These are phyloP conservation scores for Arthrobotrys conoides DNA, from an alignment of 2,329 filamentous ascomycete genomes.

Conservation along the genomic window DNA sequence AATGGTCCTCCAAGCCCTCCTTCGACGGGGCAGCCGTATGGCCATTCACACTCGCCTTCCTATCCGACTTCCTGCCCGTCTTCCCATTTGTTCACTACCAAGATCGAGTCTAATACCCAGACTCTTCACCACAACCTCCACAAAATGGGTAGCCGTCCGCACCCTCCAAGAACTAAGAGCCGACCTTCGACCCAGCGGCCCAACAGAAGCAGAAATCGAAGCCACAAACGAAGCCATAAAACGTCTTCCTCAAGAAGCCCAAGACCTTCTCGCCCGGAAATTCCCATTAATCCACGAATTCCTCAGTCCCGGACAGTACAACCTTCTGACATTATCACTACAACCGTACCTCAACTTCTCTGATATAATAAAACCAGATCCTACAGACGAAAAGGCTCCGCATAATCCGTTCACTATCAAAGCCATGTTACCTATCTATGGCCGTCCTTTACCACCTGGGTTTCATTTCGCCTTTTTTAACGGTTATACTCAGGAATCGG, in stretches of 20 bases:
- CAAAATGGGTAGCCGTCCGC: slow-evolving; percentile 4
- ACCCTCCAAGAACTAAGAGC: background rate
- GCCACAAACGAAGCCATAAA: slow-evolving; percentile 64
- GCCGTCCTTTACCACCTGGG: slow-evolving; percentile 71
- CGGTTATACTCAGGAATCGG: slow-evolving; percentile 74
- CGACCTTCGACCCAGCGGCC: background rate
- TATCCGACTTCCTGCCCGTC: slow-evolving; percentile 6
- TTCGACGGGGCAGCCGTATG: slow-evolving; percentile 46
- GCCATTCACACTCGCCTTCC: slow-evolving; percentile 36
- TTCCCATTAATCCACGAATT: slow-evolving; percentile 71
- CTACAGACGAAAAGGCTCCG: slow-evolving; percentile 62
- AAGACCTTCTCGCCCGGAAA: slow-evolving; percentile 65
- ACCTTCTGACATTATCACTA: slow-evolving; percentile 77
- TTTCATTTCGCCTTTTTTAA: slow-evolving; percentile 93
- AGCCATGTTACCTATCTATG: slow-evolving; percentile 65
- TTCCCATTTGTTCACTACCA: slow-evolving; percentile 4
- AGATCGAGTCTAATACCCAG: slow-evolving; percentile 4
- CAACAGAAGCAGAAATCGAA: slow-evolving; percentile 45
- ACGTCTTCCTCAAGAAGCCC: slow-evolving; percentile 70
- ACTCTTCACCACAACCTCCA: background rate
- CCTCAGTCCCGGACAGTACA: slow-evolving; percentile 74
- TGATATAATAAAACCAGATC: slow-evolving; percentile 29
- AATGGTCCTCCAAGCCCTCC: slow-evolving; percentile 50
- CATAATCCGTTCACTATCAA: slow-evolving; percentile 63
- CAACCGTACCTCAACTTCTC: slow-evolving; percentile 56